Percentiles rank a stretch among this genome's conserved stretches.
Evolutionary conservation across 1,284 basidiomycete species (phyloP).

Genomic region (Ustilago xerochloae): DNA sequence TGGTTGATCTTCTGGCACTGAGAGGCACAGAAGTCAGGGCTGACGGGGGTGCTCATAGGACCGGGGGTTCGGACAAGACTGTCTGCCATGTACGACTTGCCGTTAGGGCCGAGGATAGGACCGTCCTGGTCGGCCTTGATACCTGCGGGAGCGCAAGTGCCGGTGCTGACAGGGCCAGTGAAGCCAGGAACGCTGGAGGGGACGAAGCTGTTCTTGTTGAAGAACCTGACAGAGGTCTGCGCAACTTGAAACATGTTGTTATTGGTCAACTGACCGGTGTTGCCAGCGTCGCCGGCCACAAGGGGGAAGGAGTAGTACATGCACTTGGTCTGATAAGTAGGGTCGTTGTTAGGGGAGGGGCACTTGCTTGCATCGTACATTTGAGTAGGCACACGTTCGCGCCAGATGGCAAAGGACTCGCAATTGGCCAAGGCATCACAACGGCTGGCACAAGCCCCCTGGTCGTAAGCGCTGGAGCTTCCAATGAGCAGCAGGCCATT

Average conservation of each 20-base stretch:
- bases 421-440: background rate
- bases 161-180: background rate
- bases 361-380: background rate
- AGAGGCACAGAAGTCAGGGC: background rate
- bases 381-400: background rate
- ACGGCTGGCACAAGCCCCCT: background rate
- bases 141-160: background rate
- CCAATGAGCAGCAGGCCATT: background rate
- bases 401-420: slow-evolving; percentile 5
- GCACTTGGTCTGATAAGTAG: slow-evolving; percentile 5
- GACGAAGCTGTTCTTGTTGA: background rate
- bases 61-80: background rate
- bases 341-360: background rate
- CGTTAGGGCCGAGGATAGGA: background rate
- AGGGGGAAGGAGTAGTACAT: slow-evolving; percentile 1
- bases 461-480: background rate
- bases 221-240: background rate
- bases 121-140: background rate
- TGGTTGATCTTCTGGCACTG: background rate
- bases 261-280: slow-evolving; percentile 1
- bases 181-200: background rate
- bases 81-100: background rate
- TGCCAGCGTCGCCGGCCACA: background rate
- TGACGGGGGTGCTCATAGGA: background rate
- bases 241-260: slow-evolving; percentile 1